Evolutionary conservation across 108 stramenopile genomes (phyloP).

Genomic region (Poteriospumella lacustris): DNA sequence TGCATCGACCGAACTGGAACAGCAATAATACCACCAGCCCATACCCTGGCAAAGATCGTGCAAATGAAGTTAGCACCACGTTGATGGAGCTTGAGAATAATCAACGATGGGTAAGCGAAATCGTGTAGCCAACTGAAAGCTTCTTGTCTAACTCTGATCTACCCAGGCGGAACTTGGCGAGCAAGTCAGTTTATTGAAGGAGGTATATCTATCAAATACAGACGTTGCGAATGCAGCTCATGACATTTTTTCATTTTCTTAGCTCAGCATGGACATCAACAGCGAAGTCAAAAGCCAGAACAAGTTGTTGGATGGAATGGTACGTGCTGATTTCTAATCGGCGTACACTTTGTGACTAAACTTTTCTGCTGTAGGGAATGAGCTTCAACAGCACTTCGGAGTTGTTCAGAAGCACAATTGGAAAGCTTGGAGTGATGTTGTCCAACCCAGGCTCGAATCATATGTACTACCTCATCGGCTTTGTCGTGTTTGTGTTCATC

Average conservation of each 20-base stretch:
- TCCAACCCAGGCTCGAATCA: background rate
- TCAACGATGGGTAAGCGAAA: background rate
- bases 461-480: constrained; percentile 25
- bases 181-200: constrained; percentile 1
- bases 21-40: too few species aligned
- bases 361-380: background rate
- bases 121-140: background rate
- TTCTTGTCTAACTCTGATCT: background rate
- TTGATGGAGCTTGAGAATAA: constrained; percentile 26
- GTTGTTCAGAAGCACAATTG: constrained; percentile 14
- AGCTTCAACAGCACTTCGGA: constrained; percentile 2
- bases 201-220: constrained; percentile 10
- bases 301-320: constrained; percentile 19
- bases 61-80: background rate
- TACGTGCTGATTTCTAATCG: background rate
- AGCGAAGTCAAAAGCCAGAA: constrained; percentile 23
- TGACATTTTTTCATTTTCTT: background rate
- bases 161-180: constrained; percentile 17
- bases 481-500: constrained; percentile 25
- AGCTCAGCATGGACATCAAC: constrained; percentile 12
- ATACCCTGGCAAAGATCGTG: constrained; percentile 10
- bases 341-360: background rate
- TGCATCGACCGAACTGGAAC: background rate
- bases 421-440: constrained; percentile 22
- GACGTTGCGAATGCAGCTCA: background rate